Evolutionary conservation across 2,329 filamentous ascomycete species (phyloP), one percentile per base, ranked within the genome.

Genomic region (Aureobasidium sp.): DNA sequence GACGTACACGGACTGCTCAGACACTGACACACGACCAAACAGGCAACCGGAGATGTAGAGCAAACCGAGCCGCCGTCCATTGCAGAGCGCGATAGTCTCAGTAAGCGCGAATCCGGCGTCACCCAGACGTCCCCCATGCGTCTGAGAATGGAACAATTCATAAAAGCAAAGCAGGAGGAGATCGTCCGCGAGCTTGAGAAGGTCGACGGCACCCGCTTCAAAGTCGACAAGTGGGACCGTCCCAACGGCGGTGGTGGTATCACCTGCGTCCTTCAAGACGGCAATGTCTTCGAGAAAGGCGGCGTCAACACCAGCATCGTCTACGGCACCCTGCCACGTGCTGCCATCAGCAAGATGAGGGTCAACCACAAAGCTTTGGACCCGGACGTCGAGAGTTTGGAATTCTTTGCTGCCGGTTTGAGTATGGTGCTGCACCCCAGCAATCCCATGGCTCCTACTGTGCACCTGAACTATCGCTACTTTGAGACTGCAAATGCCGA

Each of bases 381-480:
- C 41, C 83, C 87, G 17, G 83, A 86, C 66, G 85, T 94, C 42
- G 88, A 96, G 55, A 89, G 87, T 47, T 80, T 99, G 64, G 90
- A 92, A 70, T 99, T 97, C 83, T 99, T 97, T 74, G 94, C 93
- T 23, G 89, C 93, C 1, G 94, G 94, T 5, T 80, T 99, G 59
- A 96, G 91, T 71, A 83, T 99, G 75, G 93, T 99, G 29, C 80
- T 97, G 58, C 94, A 99, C 75, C 94, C 94, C 1, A 83, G 85
- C 69, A 99, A 99, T 76, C 94, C 94, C 52, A 96, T 96, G 88
- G 93, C 93, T 8, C 94, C 94, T 0, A 99, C 94, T 0, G 94
- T 99, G 20, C 94, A 99, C 75, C 82, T 99, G 68, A 99, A 99
- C 80, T 97, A 97, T 80, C 87, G 94, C 62, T 99, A 99, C 78